Conservation (phyloP, 2,329 filamentous ascomycete genomes). For the Ophiostoma sp. region DNA sequence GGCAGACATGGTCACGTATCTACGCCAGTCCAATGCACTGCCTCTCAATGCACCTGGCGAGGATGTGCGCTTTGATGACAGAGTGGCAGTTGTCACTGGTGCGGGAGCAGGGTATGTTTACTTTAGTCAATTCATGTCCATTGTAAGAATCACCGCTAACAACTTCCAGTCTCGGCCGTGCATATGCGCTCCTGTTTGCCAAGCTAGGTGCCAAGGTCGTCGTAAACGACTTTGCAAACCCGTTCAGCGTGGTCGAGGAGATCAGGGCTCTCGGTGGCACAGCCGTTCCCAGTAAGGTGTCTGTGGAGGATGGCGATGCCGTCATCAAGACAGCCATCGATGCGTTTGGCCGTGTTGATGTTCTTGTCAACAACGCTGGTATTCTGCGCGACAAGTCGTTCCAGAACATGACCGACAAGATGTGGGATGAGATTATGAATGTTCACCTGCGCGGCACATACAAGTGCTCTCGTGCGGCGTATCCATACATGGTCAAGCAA, state of each 20-base stretch:
- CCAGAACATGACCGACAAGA: constrained; percentile 90
- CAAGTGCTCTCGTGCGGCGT: constrained; percentile 94
- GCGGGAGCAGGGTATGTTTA: constrained; percentile 61
- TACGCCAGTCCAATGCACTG: constrained; percentile 40
- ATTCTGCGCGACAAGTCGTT: constrained; percentile 98
- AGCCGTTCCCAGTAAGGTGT: constrained; percentile 89
- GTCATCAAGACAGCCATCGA: constrained; percentile 94
- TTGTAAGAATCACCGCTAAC: neutral
- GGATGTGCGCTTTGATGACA: constrained; percentile 77
- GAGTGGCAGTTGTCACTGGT: constrained; percentile 84
- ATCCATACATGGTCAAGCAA: constrained; percentile 96
- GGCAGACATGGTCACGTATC: constrained; percentile 52
- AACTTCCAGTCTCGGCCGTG: constrained; percentile 75
- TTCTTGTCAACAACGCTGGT: constrained; percentile 96
- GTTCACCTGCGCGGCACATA: constrained; percentile 94
- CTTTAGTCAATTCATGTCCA: neutral
- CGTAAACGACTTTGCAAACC: constrained; percentile 93
- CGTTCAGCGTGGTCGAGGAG: constrained; percentile 85
- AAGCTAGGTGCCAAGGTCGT: constrained; percentile 81
- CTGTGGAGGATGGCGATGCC: constrained; percentile 85
- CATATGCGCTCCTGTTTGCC: constrained; percentile 82
- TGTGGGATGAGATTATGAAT: constrained; percentile 89
- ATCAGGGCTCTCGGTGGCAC: constrained; percentile 87
- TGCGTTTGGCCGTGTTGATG: constrained; percentile 88
- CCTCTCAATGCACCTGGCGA: constrained; percentile 53